Base-by-base conservation (phyloP, 192 early-diverging fungal genomes). In the Coemansia sp. region DNA sequence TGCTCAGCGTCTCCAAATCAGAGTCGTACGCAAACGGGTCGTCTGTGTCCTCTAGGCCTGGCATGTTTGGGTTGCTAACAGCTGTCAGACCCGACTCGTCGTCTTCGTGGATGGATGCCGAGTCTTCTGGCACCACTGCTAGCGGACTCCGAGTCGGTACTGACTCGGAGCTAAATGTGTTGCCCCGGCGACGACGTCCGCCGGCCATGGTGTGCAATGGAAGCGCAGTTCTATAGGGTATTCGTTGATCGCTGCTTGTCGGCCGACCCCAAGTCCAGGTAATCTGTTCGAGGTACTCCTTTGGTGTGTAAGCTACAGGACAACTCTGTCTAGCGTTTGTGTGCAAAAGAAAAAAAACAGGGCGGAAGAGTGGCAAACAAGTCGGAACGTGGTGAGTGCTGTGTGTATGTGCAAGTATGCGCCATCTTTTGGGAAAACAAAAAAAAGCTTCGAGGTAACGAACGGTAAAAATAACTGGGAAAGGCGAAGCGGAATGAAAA, bases 1-100 rank as follows among this genome's bases (percentile, higher is more conserved):
- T 80, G 68, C 72, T 80, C 3, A 80, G 72, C 6, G 77, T 80
- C 38, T 80, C 77, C 19, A 80, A 53, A 21, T 80, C 77, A 1
- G 77, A 80, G 65, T 80, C 72, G 56, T 80, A 80, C 18, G 71
- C 72, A 57, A 80, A 80, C 32, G 72, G 72, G 53, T 80, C 77
- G 32, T 80, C 70, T 8, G 59, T 42, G 21, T 58, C 66, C 18
- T 63, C 63, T 14, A 68, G 50, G 3, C 38, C 50, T 8, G 37
- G n/a, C 26, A 56, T 14, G 17, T 19, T 22, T 14, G 27, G 56
- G 24, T 18, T 21, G 26, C 40, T 56, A 10, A 38, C 19, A 50
- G 26, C 46, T 29, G 46, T 50, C 46, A 50, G 15, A 29, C 26
- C 26, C 15, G 38, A 22, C 14, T 29, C 54, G 3, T 57, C 43